Conservation (phyloP, 306 rosid species). For the Prunus mume region DNA sequence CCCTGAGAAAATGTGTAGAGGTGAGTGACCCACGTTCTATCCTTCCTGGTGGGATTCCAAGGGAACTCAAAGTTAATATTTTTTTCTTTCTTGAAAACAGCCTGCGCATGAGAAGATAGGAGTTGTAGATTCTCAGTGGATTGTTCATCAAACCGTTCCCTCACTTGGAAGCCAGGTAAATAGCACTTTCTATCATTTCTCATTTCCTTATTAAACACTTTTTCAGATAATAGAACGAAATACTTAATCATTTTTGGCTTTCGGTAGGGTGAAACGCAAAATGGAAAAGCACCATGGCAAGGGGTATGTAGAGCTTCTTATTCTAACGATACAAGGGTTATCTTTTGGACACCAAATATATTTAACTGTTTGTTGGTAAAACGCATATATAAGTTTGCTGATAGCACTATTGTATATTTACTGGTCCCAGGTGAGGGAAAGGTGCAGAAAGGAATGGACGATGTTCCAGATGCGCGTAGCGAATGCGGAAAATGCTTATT, state of each 20-base stretch:
- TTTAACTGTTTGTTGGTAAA: too few relatives aligned
- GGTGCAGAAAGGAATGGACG: constrained; percentile 95
- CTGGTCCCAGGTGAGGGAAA: constrained; percentile 78
- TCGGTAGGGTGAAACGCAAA: constrained; percentile 68
- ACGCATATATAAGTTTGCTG: constrained; percentile 7
- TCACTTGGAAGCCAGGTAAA: constrained; percentile 88
- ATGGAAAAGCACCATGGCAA: constrained; percentile 79
- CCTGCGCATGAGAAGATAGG: constrained; percentile 99
- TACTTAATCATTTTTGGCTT: background rate
- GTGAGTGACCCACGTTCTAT: constrained; percentile 36
- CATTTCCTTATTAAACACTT: background rate
- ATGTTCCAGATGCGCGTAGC: constrained; percentile 80
- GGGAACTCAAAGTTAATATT: constrained; percentile 12
- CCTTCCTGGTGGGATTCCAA: background rate
- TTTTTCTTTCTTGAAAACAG: constrained; percentile 33
- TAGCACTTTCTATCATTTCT: background rate
- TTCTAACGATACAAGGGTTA: background rate
- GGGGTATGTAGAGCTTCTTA: constrained; percentile 51
- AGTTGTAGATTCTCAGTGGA: constrained; percentile 98
- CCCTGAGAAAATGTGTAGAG: constrained; percentile 92
- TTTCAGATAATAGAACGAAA: background rate
- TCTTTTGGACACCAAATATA: too few relatives aligned
- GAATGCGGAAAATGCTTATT: constrained; percentile 76
- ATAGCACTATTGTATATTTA: constrained; percentile 7
- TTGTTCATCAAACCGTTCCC: constrained; percentile 87